Percentiles rank a stretch among this genome's conserved stretches.
Evolutionary conservation across 371 early-diverging fungal genomes (phyloP).

Genomic region (Mucor saturninus): DNA sequence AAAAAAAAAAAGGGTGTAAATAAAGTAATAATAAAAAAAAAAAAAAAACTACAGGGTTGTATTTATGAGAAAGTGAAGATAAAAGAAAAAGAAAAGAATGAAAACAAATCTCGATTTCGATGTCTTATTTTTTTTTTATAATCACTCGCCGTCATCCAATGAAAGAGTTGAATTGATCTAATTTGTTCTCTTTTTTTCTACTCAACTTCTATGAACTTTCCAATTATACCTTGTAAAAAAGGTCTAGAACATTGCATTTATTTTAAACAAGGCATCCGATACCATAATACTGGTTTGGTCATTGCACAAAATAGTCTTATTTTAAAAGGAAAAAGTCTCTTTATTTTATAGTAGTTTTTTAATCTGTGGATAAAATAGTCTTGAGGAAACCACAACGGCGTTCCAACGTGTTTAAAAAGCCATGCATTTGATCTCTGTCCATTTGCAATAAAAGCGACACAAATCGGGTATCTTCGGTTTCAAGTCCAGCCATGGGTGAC

Average conservation of each 20-base stretch:
- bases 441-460: slow-evolving; percentile 50
- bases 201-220: background rate
- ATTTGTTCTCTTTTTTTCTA: slow-evolving; percentile 1
- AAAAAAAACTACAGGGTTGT: background rate
- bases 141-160: background rate
- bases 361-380: slow-evolving; percentile 18
- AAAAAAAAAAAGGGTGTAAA: background rate
- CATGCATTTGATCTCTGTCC: slow-evolving; percentile 59
- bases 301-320: background rate
- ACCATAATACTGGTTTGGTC: slow-evolving; percentile 2
- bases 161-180: background rate
- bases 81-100: background rate
- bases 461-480: slow-evolving; percentile 47
- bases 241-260: slow-evolving; percentile 2
- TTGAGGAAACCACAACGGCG: slow-evolving; percentile 42
- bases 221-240: background rate
- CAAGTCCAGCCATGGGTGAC: slow-evolving; percentile 20
- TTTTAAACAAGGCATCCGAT: background rate
- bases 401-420: slow-evolving; percentile 52
- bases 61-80: background rate
- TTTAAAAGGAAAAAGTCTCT: background rate
- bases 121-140: background rate
- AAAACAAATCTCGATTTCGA: background rate
- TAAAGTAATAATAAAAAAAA: background rate
- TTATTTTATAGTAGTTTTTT: too few species aligned